Base-by-base conservation (phyloP, 495 filamentous ascomycete species). In the Delitschia confertaspora region DNA sequence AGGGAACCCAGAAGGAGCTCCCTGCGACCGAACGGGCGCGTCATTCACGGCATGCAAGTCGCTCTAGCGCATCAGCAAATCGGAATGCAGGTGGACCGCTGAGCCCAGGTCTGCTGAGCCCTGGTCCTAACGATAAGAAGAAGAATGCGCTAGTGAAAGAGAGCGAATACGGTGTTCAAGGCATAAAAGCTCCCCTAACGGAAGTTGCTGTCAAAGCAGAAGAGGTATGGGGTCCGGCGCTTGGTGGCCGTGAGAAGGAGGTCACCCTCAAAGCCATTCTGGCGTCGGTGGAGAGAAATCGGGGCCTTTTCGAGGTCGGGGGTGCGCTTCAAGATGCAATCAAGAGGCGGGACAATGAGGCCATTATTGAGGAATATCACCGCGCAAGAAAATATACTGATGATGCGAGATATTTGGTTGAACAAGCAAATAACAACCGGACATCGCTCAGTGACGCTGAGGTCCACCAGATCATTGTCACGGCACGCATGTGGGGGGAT, bases 141-240 rank as follows among this genome's bases (percentile, higher is more conserved):
- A 94, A 95, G 69, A 94, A 93, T 61, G 88, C 89, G 4, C 67
- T 95, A 27, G 71, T 78, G 9, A 94, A 93, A 59, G 91, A 98
- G 60, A 88, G 83, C 49, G 91, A 98, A 56, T 98, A 93, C 47
- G 91, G 93, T 22, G 82, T 95, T 38, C 73, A 80, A 56, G 88
- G 88, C 6, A 93, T 98, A 42, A 88, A 93, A 50, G 71, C 71
- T 5, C 88, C 93, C 21, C 62, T 98, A 42, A 69, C 85, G 7
- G 91, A 96, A 54, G 85, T 87, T 2, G 85, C 85, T 17, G 78
- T 85, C 35, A 96, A 95, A 58, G 89, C 88, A 0, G 86, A 98
- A 59, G 93, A 98, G 49, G 78, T 96, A 3, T 98, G 91, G 85
- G 91, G 93, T 0, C 93, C 93, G 11, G 88, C 88, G 13, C 67